Evolutionary conservation across 73 alveolate genomes (phyloP).

Genomic region (Tetrahymena malaccensis): DNA sequence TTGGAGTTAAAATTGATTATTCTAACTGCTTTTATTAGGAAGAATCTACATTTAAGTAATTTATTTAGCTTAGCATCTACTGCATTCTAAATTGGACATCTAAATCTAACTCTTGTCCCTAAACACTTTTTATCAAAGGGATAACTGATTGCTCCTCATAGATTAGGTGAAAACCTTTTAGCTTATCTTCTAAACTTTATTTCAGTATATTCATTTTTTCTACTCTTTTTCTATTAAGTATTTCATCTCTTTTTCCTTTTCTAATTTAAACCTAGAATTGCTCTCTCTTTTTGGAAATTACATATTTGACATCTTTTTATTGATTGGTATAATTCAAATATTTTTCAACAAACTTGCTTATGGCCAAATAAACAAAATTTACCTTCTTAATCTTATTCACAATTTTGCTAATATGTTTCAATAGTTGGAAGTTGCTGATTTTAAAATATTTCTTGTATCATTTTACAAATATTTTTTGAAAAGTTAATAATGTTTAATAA

Average conservation of each 20-base stretch:
- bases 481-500: background rate
- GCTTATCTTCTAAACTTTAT: background rate
- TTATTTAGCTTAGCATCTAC: background rate
- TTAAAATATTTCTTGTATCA: background rate
- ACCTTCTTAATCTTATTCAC: background rate
- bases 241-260: background rate
- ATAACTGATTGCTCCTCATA: background rate
- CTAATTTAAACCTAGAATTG: background rate
- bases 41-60: background rate
- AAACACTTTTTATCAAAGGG: background rate
- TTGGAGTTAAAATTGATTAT: background rate
- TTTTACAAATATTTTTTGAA: background rate
- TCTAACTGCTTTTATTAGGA: background rate
- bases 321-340: background rate
- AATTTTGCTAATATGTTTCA: background rate
- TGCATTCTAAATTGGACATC: background rate
- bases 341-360: background rate
- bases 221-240: background rate
- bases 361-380: background rate
- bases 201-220: background rate
- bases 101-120: background rate
- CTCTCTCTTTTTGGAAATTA: background rate
- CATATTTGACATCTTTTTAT: background rate
- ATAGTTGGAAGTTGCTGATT: background rate
- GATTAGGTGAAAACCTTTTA: background rate